Evolutionary conservation across 768 basidiomycete species (phyloP), one percentile per base, ranked within the genome.

Genomic region (Suillus clintonianus): DNA sequence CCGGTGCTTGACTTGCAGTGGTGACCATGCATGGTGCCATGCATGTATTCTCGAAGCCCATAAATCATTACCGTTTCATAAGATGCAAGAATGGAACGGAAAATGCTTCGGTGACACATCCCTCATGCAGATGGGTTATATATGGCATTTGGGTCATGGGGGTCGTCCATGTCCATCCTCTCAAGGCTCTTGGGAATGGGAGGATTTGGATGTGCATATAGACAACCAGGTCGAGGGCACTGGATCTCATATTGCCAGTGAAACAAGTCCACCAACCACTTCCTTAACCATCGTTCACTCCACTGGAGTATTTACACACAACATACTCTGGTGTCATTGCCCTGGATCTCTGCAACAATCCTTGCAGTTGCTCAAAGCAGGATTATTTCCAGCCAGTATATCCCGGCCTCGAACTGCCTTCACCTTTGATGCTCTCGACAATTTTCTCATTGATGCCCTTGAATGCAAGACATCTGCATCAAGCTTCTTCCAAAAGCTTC

Each of bases 91-190:
- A 15, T 72, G 72, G 72, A 71, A 67, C 43, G 69, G 70, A 1
- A 53, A 39, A 0, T 68, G 47, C 43, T 74, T 67, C 24, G 13
- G 58, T 4, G 36, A 45, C 2, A 68, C 42, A 3, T 64, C 62
- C 2, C 64, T 76, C 1, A 68, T 66, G 60, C 56, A 71, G 19
- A 47, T 70, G 1, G 74, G 74, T 0, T 36, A 67, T 4, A 65
- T 67, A 1, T 55, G 71, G 13, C 66, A 69, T 37, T 15, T 70
- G 2, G 72, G 73, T 1, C 75, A 76, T 54, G 32, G 65, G 0
- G 71, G 71, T 0, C 5, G 27, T 0, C 63, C 61, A 0, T 74
- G 71, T 60, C 72, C 70, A 24, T n/a, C 1, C 2, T 5, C 34
- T 32, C n/a, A 39, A 24, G 36, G 27, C 27, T 17, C 30, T 0